phyloP scores from a whole-genome alignment of 352 stramenopile species.

The Pythium brassicae region DNA sequence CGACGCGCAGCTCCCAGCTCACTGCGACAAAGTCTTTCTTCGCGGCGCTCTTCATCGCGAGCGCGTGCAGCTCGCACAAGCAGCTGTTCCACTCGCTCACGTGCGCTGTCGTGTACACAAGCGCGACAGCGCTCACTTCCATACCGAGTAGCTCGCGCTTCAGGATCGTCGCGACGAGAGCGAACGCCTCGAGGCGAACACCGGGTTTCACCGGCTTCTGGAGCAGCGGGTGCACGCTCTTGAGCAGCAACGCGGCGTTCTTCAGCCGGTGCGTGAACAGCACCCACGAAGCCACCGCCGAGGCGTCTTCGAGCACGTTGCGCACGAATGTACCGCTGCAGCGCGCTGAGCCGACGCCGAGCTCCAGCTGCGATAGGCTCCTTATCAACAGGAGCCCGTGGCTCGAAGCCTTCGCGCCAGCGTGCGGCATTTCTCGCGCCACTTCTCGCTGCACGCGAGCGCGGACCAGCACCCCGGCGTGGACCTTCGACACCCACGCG shows the following conservation, averaged over 20 bases:
- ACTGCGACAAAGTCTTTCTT: conserved; percentile 40
- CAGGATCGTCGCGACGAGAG: conserved; percentile 36
- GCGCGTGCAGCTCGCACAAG: conserved; percentile 55
- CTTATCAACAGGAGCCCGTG: conserved; percentile 31
- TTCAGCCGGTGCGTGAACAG: conserved; percentile 20
- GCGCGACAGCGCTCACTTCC: conserved; percentile 10
- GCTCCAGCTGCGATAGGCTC: conserved; percentile 29
- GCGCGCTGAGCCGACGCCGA: conserved; percentile 20
- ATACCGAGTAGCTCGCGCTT: conserved; percentile 33
- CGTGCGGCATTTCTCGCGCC: not conserved
- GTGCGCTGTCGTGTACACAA: conserved; percentile 21
- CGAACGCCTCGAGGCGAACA: conserved; percentile 34
- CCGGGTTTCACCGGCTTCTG: conserved; percentile 48
- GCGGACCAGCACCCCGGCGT: conserved; percentile 20
- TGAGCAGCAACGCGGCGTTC: conserved; percentile 40
- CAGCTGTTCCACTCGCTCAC: conserved; percentile 56
- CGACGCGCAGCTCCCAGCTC: conserved; percentile 48
- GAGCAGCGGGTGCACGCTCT: conserved; percentile 37
- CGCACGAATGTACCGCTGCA: conserved; percentile 1
- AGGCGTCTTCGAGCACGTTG: conserved; percentile 4
- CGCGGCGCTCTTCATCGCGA: conserved; percentile 36
- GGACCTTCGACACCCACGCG: conserved; percentile 13
- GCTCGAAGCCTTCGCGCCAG: not conserved
- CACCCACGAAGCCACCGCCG: conserved; percentile 8
- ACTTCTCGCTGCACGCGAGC: conserved; percentile 40